These are phyloP conservation scores for Globisporangium irregulare DNA, from an alignment of 352 stramenopile genomes.

Conservation along the genomic window DNA sequence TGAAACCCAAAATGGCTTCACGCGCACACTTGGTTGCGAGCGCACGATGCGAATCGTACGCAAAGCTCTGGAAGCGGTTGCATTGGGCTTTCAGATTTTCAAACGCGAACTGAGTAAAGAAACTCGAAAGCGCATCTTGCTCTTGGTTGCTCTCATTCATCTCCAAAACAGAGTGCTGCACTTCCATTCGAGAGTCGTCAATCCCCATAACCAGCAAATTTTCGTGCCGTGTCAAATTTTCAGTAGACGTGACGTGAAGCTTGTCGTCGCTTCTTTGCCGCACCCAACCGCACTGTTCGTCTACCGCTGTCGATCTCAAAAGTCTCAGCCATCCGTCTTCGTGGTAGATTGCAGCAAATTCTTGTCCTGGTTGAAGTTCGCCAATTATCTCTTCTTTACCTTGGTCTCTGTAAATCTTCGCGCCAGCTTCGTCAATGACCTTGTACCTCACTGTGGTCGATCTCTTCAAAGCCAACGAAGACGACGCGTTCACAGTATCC, in stretches of 20 bases:
- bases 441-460: slow-evolving; percentile 14
- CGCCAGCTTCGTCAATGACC: slow-evolving; percentile 27
- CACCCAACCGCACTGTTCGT: slow-evolving; percentile 35
- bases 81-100: slow-evolving; percentile 65
- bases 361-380: slow-evolving; percentile 21
- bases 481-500: not conserved
- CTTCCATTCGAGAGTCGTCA: slow-evolving; percentile 42
- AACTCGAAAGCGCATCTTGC: slow-evolving; percentile 45
- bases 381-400: slow-evolving; percentile 13
- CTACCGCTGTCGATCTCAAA: not conserved
- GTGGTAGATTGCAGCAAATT: slow-evolving; percentile 20
- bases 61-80: slow-evolving; percentile 54
- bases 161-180: slow-evolving; percentile 35
- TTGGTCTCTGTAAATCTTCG: slow-evolving; percentile 26
- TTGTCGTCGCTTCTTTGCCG: slow-evolving; percentile 36
- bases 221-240: slow-evolving; percentile 31
- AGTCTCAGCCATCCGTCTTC: slow-evolving; percentile 37
- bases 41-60: slow-evolving; percentile 59
- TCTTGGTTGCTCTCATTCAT: slow-evolving; percentile 66
- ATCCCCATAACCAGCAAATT: slow-evolving; percentile 61
- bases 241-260: slow-evolving; percentile 25
- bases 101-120: slow-evolving; percentile 62
- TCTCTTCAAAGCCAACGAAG: not conserved
- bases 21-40: slow-evolving; percentile 56
- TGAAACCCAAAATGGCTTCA: slow-evolving; percentile 36